Conservation (phyloP, 352 stramenopile genomes). For the Phytopythium montanum region DNA sequence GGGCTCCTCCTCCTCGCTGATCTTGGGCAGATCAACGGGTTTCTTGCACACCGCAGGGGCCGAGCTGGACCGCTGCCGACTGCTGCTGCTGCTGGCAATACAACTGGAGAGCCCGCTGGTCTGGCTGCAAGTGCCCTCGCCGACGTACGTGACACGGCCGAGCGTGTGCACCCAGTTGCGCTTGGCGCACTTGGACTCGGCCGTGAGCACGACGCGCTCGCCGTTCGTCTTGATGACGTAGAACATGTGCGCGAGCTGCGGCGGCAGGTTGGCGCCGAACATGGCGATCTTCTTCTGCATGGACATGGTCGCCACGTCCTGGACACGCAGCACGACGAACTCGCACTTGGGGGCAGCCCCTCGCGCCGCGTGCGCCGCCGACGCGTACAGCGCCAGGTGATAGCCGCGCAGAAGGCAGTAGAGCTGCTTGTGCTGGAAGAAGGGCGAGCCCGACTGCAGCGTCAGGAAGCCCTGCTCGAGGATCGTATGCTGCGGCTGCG, state of each 20-base stretch:
- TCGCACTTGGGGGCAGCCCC: constrained; percentile 38
- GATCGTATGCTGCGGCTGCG: constrained; percentile 56
- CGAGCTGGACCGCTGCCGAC: not conserved
- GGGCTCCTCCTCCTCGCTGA: constrained; percentile 10
- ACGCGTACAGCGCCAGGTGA: constrained; percentile 41
- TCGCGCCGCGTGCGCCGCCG: constrained; percentile 43
- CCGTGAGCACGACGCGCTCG: constrained; percentile 52
- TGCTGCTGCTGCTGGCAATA: not conserved
- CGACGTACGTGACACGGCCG: constrained; percentile 42
- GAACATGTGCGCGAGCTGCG: constrained; percentile 53
- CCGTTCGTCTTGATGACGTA: constrained; percentile 67
- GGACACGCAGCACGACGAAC: constrained; percentile 51
- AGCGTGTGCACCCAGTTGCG: constrained; percentile 58
- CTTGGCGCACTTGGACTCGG: constrained; percentile 39
- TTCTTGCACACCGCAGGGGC: not conserved
- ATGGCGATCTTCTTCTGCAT: constrained; percentile 59
- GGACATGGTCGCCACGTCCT: constrained; percentile 52
- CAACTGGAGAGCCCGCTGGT: not conserved
- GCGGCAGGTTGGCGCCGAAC: constrained; percentile 49
- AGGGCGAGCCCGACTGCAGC: constrained; percentile 39
- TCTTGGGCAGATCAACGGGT: constrained; percentile 1
- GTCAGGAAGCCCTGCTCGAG: constrained; percentile 65
- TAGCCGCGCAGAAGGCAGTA: constrained; percentile 65
- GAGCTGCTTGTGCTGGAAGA: constrained; percentile 60
- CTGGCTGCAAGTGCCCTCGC: constrained; percentile 23